Conservation (phyloP, 129 eudicot genomes). For the Flaveria trinervia region DNA sequence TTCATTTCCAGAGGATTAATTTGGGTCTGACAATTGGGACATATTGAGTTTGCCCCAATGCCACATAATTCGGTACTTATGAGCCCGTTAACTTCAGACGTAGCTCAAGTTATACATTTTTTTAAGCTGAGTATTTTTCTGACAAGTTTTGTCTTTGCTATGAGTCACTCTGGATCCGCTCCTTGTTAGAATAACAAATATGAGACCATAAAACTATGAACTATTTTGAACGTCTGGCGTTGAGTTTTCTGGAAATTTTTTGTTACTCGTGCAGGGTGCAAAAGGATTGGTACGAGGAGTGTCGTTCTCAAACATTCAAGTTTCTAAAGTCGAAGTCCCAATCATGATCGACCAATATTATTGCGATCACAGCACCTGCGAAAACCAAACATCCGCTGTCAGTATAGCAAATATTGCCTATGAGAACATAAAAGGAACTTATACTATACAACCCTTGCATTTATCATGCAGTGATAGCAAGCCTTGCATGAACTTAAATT, state of each 20-base stretch:
- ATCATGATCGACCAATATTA: conserved; percentile 85
- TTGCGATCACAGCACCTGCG: conserved; percentile 73
- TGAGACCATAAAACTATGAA: background rate
- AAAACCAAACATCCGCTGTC: conserved; percentile 69
- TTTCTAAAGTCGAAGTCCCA: conserved; percentile 68
- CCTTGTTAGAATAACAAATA: too few species aligned
- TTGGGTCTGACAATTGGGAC: too few species aligned
- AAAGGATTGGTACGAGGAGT: conserved; percentile 69
- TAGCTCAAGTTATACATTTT: too few species aligned
- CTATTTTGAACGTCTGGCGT: too few species aligned
- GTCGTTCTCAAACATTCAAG: conserved; percentile 69
- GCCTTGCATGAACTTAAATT: conserved; percentile 68
- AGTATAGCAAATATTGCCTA: conserved; percentile 64
- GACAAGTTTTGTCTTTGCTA: too few species aligned
- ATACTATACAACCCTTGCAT: conserved; percentile 78
- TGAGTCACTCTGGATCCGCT: too few species aligned
- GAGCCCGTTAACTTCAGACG: too few species aligned
- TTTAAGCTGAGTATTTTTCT: too few species aligned
- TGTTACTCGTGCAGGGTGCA: conserved; percentile 63
- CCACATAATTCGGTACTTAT: too few species aligned
- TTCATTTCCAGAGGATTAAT: too few species aligned
- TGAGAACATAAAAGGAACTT: conserved; percentile 72
- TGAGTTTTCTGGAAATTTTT: too few species aligned
- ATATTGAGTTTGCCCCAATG: too few species aligned
- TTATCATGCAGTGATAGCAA: conserved; percentile 81